phyloP scores from a whole-genome alignment of 805 yeast genomes.

The Lipomyces oligophaga region DNA sequence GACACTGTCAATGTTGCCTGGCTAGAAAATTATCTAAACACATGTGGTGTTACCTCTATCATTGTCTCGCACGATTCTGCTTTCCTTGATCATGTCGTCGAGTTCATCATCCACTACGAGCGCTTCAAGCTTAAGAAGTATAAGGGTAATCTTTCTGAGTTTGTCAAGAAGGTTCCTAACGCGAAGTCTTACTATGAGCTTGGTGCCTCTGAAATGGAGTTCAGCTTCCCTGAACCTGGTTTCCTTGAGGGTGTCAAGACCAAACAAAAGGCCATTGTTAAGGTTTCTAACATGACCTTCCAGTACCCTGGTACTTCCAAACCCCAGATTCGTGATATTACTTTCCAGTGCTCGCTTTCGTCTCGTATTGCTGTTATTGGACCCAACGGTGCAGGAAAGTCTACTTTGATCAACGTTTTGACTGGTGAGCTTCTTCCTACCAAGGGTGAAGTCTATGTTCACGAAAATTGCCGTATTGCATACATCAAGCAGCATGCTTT shows the following conservation, averaged over 20 bases:
- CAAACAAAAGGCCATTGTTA: slow-evolving; percentile 99
- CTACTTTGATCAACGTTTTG: slow-evolving; percentile 96
- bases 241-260: slow-evolving; percentile 99
- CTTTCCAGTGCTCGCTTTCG: slow-evolving; percentile 98
- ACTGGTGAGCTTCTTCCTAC: slow-evolving; percentile 99
- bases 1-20: slow-evolving; percentile 99
- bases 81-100: slow-evolving; percentile 95
- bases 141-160: slow-evolving; percentile 99
- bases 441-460: slow-evolving; percentile 97
- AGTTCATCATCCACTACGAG: slow-evolving; percentile 98
- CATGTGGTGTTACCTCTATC: slow-evolving; percentile 98
- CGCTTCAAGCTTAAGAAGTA: slow-evolving; percentile 99
- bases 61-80: slow-evolving; percentile 99
- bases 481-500: slow-evolving; percentile 99
- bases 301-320: slow-evolving; percentile 98
- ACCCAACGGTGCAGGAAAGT: slow-evolving; percentile 99
- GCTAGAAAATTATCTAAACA: slow-evolving; percentile 98
- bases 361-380: slow-evolving; percentile 99
- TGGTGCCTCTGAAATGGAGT: slow-evolving; percentile 96
- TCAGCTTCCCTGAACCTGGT: slow-evolving; percentile 99
- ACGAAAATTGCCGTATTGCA: slow-evolving; percentile 99
- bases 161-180: slow-evolving; percentile 97
- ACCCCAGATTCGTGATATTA: slow-evolving; percentile 88
- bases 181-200: slow-evolving; percentile 98
- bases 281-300: slow-evolving; percentile 96